Conservation (phyloP, 176 grass and related monocot species). For the Hordeum marinum region DNA sequence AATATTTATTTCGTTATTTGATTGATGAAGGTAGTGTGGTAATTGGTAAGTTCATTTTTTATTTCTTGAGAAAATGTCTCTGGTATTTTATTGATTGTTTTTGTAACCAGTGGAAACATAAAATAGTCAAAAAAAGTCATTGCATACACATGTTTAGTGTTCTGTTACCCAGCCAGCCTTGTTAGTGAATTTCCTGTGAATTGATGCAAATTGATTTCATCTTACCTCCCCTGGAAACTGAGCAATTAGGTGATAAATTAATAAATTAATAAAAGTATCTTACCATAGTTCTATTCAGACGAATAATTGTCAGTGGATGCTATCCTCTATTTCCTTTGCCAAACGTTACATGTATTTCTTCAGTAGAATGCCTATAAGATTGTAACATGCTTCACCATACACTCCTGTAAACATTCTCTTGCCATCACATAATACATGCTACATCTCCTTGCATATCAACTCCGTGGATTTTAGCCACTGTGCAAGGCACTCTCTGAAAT, state of each 20-base stretch:
- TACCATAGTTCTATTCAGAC: not conserved
- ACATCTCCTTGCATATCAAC: not conserved
- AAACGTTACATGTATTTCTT: not conserved
- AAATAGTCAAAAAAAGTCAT: not conserved
- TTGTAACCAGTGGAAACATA: not conserved
- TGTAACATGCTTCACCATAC: not conserved
- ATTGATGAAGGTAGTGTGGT: not conserved
- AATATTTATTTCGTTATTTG: not conserved
- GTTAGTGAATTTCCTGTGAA: slow-evolving; percentile 10
- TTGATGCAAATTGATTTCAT: not conserved
- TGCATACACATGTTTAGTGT: not conserved
- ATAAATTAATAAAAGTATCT: not conserved
- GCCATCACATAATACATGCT: not conserved
- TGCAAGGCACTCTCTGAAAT: not conserved
- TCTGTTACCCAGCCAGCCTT: not conserved
- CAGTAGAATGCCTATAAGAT: not conserved
- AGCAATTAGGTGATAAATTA: not conserved
- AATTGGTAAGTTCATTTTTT: not conserved
- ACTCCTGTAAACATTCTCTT: not conserved
- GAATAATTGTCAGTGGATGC: not conserved
- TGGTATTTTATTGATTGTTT: slow-evolving; percentile 11
- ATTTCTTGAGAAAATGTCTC: not conserved
- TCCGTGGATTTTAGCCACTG: not conserved
- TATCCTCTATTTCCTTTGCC: not conserved
- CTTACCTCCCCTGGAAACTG: not conserved